phyloP scores from a whole-genome alignment of 2,329 filamentous ascomycete genomes.

The Diaporthe eres region DNA sequence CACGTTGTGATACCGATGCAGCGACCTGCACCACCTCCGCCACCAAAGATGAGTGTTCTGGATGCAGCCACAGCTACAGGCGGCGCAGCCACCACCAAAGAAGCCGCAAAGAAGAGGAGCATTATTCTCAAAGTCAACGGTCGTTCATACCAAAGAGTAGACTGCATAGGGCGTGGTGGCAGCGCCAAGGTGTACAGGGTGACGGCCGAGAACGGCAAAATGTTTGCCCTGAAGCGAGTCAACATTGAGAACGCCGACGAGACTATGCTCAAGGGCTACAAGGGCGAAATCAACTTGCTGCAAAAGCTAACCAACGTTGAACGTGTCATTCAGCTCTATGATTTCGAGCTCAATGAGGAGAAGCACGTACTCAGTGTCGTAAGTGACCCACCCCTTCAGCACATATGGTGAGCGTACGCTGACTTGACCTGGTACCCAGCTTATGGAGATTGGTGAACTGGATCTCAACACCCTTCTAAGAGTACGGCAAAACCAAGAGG shows the following conservation, averaged over 20 bases:
- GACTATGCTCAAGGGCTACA: conserved; percentile 85
- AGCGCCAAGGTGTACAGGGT: conserved; percentile 96
- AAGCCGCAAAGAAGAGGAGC: conserved; percentile 78
- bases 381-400: conserved; percentile 53
- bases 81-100: conserved; percentile 82
- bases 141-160: conserved; percentile 89
- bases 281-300: conserved; percentile 94
- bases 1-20: conserved; percentile 42
- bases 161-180: conserved; percentile 91
- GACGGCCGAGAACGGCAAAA: conserved; percentile 96
- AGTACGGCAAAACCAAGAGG: conserved; percentile 78
- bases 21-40: conserved; percentile 80
- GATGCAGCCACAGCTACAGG: conserved; percentile 89
- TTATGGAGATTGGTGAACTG: conserved; percentile 98
- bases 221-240: conserved; percentile 94
- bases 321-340: conserved; percentile 89
- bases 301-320: conserved; percentile 87
- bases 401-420: conserved; percentile 24
- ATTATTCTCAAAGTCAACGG: conserved; percentile 91
- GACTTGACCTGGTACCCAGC: conserved; percentile 59
- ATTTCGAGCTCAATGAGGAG: conserved; percentile 94
- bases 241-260: conserved; percentile 93
- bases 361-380: conserved; percentile 90
- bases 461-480: conserved; percentile 91
- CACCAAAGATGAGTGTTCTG: conserved; percentile 97